These are phyloP conservation scores for Novymonas esmeraldas DNA, from an alignment of 208 protist species.

Conservation along the genomic window DNA sequence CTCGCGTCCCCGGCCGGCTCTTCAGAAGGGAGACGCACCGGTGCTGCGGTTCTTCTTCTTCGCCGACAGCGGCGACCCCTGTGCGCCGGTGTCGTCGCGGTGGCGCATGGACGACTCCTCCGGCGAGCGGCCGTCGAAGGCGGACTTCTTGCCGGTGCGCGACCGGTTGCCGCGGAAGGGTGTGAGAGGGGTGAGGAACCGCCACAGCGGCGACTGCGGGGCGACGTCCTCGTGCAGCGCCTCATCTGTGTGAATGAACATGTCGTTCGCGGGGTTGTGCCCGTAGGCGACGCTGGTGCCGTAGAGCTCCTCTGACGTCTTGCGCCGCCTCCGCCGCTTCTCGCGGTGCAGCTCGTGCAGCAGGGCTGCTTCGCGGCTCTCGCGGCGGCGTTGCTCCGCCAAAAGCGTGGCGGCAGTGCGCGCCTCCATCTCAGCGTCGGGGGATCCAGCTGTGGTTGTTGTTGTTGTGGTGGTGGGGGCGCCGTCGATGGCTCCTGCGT, in stretches of 20 bases:
- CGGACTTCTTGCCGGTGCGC: conserved; percentile 9
- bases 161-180: conserved; percentile 6
- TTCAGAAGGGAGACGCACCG: conserved; percentile 22
- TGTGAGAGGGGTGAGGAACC: conserved; percentile 22
- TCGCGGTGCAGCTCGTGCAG: conserved; percentile 34
- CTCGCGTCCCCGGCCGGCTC: conserved; percentile 21
- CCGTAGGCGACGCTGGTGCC: conserved; percentile 24
- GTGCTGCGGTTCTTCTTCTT: background rate
- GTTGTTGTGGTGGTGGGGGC: background rate
- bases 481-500: too few species aligned
- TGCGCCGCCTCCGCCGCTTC: conserved; percentile 21
- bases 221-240: background rate
- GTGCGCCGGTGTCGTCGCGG: background rate
- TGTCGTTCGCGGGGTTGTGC: conserved; percentile 28
- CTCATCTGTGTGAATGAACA: background rate
- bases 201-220: conserved; percentile 13
- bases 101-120: background rate
- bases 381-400: conserved; percentile 14
- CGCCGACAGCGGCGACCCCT: conserved; percentile 2
- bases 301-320: conserved; percentile 50
- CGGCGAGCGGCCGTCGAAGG: conserved; percentile 10
- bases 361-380: conserved; percentile 27
- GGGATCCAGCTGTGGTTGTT: background rate
- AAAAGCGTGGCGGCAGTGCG: conserved; percentile 10
- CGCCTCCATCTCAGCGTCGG: conserved; percentile 4